Evolutionary conservation across 768 basidiomycete genomes (phyloP).

Genomic region (Rhodosporidiobolus odoratus): DNA sequence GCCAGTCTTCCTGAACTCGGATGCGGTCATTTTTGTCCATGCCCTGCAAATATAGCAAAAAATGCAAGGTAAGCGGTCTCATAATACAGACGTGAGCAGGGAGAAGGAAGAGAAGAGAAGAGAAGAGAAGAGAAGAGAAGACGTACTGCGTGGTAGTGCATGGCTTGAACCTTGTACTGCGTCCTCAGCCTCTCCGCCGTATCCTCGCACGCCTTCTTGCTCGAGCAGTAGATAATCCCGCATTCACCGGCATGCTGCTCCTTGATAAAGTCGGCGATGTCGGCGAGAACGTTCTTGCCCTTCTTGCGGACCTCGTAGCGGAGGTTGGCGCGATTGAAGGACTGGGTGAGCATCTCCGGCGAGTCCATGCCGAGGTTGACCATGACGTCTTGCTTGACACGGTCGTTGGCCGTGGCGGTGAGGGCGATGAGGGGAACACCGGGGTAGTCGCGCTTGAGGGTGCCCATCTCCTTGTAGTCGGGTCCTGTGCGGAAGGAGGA

Average conservation of each 20-base stretch:
- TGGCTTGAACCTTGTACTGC: conserved; percentile 58
- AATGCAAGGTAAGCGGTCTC: not conserved
- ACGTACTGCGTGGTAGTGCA: conserved; percentile 73
- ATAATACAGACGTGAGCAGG: too few species aligned
- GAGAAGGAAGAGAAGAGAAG: not conserved
- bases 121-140: too few species aligned
- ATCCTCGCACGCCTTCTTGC: conserved; percentile 69
- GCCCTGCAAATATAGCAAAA: conserved; percentile 33
- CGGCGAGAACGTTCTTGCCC: conserved; percentile 51
- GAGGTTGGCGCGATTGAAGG: conserved; percentile 91
- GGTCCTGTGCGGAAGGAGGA: conserved; percentile 29
- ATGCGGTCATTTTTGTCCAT: conserved; percentile 62
- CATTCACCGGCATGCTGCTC: conserved; percentile 54
- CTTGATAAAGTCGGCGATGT: conserved; percentile 67
- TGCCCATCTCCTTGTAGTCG: conserved; percentile 65
- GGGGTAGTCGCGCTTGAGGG: conserved; percentile 68
- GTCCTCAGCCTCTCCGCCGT: conserved; percentile 64
- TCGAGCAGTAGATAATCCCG: conserved; percentile 76
- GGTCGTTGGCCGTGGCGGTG: conserved; percentile 84
- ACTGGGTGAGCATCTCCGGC: conserved; percentile 64
- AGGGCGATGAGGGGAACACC: conserved; percentile 87
- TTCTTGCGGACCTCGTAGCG: conserved; percentile 63
- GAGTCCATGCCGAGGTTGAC: conserved; percentile 59
- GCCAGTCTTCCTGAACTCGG: conserved; percentile 66
- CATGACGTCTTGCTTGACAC: conserved; percentile 73